These are phyloP conservation scores for Lipomyces anomalus DNA, from an alignment of 805 yeast genomes.

Conservation along the genomic window DNA sequence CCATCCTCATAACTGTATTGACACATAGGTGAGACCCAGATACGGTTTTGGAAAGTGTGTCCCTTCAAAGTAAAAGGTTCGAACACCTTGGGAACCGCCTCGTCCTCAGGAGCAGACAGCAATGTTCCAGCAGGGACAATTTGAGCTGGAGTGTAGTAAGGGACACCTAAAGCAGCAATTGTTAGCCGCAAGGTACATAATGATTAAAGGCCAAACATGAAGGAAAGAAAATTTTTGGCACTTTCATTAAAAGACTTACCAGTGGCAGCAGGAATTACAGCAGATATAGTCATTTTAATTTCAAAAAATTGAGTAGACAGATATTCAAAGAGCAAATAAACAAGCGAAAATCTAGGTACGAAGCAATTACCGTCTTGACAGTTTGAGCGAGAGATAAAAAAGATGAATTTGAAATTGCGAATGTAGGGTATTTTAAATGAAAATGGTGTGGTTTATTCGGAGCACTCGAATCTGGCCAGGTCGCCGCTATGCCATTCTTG, in stretches of 20 bases:
- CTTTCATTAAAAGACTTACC: not conserved
- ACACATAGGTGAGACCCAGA: constrained; percentile 56
- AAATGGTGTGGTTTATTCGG: no score
- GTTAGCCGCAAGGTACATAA: not conserved
- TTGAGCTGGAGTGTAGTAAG: constrained; percentile 33
- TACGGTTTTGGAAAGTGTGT: constrained; percentile 44
- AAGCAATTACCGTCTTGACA: no score
- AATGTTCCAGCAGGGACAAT: constrained; percentile 36
- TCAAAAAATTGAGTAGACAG: no score
- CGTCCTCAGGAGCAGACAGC: constrained; percentile 21
- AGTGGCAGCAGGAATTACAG: not conserved
- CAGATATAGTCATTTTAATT: no score
- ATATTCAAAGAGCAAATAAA: no score
- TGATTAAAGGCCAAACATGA: no score
- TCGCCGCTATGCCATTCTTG: no score
- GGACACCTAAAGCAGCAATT: constrained; percentile 11
- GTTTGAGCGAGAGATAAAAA: no score
- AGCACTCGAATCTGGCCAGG: no score
- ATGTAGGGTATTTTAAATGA: no score
- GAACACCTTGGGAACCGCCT: constrained; percentile 38
- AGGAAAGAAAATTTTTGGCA: not conserved
- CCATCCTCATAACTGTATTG: constrained; percentile 44
- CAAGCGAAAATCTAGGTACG: no score
- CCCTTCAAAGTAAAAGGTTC: constrained; percentile 40
- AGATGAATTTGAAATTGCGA: no score